Percentiles rank a stretch among this genome's conserved stretches.
phyloP scores from a whole-genome alignment of 208 protist genomes.

The Strigomonas galati region DNA sequence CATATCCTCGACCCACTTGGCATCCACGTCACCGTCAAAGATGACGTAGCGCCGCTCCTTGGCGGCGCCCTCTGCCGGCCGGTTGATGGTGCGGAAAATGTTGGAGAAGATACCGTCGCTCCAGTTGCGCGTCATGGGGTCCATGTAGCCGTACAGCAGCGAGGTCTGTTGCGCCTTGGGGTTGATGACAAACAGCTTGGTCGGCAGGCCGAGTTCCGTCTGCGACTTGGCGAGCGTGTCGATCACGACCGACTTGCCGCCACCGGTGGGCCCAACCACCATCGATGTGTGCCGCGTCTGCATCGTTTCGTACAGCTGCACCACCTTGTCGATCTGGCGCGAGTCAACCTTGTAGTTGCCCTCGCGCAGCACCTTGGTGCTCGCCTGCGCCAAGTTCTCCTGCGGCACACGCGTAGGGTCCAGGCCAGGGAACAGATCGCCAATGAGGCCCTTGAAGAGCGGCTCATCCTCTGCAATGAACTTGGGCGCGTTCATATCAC shows the following conservation, averaged over 20 bases:
- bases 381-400: constrained; percentile 92
- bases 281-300: constrained; percentile 98
- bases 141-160: constrained; percentile 98
- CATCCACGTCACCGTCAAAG: constrained; percentile 99
- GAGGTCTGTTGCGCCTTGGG: constrained; percentile 97
- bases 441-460: constrained; percentile 98
- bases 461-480: constrained; percentile 99
- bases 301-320: constrained; percentile 99
- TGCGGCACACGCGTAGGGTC: constrained; percentile 94
- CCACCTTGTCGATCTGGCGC: constrained; percentile 97
- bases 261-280: constrained; percentile 97
- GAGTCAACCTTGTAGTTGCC: constrained; percentile 75
- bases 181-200: constrained; percentile 96
- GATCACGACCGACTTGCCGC: constrained; percentile 98
- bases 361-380: constrained; percentile 85
- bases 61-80: constrained; percentile 57
- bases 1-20: constrained; percentile 99
- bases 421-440: constrained; percentile 97
- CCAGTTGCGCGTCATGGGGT: constrained; percentile 98
- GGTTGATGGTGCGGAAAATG: constrained; percentile 97
- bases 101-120: constrained; percentile 98
- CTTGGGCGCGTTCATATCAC: constrained; percentile 99
- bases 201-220: constrained; percentile 86
- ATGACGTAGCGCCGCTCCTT: constrained; percentile 95
- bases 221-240: constrained; percentile 94